Percentiles rank a stretch among this genome's conserved stretches.
Conservation (phyloP, 202 grass and related monocot species). For the Eragrostis tef region DNA sequence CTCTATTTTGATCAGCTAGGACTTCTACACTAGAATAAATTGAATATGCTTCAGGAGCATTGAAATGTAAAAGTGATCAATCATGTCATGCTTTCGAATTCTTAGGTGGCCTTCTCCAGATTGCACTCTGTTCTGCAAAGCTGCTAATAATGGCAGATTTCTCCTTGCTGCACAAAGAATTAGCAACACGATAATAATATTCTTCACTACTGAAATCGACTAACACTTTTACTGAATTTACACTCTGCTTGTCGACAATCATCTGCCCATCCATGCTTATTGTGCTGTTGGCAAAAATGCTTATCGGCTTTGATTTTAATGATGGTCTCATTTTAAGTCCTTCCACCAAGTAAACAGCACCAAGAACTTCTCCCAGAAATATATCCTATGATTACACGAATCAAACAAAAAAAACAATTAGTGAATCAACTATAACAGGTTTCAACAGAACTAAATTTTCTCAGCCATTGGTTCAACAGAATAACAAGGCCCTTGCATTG, state of each 20-base stretch:
- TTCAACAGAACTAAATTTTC: conserved; percentile 13
- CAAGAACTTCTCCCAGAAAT: conserved; percentile 84
- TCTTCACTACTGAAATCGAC: conserved; percentile 45
- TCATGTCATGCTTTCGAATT: conserved; percentile 29
- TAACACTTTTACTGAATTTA: conserved; percentile 60
- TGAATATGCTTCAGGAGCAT: conserved; percentile 9
- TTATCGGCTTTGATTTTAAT: conserved; percentile 49
- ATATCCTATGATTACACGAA: conserved; percentile 53
- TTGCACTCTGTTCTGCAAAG: conserved; percentile 64
- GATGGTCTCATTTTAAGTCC: conserved; percentile 43
- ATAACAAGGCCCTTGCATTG: neutral
- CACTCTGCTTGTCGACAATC: conserved; percentile 10
- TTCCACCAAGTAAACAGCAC: conserved; percentile 73
- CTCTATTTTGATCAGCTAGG: conserved; percentile 15
- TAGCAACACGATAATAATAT: conserved; percentile 59
- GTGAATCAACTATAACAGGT: neutral
- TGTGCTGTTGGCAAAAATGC: conserved; percentile 45
- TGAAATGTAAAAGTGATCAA: neutral
- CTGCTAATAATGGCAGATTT: conserved; percentile 64
- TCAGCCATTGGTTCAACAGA: neutral
- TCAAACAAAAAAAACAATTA: conserved; percentile 3
- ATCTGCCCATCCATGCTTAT: conserved; percentile 57
- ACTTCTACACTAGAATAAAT: conserved; percentile 25
- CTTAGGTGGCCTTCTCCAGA: conserved; percentile 59
- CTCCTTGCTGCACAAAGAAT: conserved; percentile 50